A percentile compares a stretch with the other conserved stretches of the same genome.
Evolutionary conservation across 73 alveolate species (phyloP).

Genomic region (Paramecium biaurelia): DNA sequence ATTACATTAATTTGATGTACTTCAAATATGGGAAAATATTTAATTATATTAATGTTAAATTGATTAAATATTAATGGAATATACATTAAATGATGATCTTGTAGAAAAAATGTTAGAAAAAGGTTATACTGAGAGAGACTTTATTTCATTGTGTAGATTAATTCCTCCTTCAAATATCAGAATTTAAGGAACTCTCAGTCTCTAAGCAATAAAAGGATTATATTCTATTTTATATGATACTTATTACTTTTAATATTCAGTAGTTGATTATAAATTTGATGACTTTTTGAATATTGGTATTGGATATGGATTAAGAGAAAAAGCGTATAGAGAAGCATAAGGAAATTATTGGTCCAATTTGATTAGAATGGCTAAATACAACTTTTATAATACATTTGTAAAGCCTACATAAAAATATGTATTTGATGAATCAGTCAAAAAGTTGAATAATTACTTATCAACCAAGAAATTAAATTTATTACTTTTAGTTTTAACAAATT

Average conservation of each 20-base stretch:
- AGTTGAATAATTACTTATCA: conserved; percentile 18
- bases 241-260: neutral
- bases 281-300: conserved; percentile 33
- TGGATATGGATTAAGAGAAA: conserved; percentile 31
- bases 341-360: neutral
- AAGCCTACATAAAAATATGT: neutral
- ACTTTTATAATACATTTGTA: neutral
- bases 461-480: neutral
- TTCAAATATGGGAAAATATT: neutral
- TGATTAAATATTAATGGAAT: neutral
- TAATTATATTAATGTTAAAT: neutral
- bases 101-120: neutral
- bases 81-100: conserved; percentile 18
- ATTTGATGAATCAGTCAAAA: neutral
- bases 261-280: neutral
- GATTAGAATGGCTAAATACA: neutral
- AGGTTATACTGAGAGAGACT: conserved; percentile 25
- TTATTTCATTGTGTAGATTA: neutral
- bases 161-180: conserved; percentile 15
- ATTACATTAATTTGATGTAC: neutral
- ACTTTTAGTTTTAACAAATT: conserved; percentile 1
- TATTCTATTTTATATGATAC: neutral
- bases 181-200: neutral
- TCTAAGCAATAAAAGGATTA: neutral
- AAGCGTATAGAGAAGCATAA: neutral